Conservation (phyloP, 176 grass and related monocot genomes). For the Pontederia crassipes region DNA sequence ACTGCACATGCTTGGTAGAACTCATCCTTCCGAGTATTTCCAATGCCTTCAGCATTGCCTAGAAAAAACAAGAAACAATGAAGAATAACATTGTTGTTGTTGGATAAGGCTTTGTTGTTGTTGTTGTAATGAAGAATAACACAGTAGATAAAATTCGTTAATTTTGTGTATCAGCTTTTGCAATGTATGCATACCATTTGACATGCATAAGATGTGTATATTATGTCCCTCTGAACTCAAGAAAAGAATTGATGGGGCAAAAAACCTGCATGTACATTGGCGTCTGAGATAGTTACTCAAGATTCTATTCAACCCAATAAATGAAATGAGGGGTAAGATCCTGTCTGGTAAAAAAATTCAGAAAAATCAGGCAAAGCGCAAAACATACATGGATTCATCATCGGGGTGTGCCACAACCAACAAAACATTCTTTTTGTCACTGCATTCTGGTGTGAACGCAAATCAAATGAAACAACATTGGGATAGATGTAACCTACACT, state of each 20-base stretch:
- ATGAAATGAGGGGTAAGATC: slow-evolving; percentile 2
- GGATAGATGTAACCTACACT: not conserved
- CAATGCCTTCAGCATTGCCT: slow-evolving; percentile 87
- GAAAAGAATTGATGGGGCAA: slow-evolving; percentile 66
- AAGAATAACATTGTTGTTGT: not conserved
- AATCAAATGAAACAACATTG: not conserved
- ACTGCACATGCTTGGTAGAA: slow-evolving; percentile 46
- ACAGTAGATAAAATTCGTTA: not conserved
- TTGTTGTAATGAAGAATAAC: no score
- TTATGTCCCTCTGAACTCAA: slow-evolving; percentile 59
- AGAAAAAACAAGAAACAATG: not conserved
- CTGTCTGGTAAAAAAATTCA: slow-evolving; percentile 3
- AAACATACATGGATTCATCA: slow-evolving; percentile 73
- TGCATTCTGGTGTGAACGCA: not conserved
- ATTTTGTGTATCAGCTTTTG: not conserved
- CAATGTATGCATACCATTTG: slow-evolving; percentile 32
- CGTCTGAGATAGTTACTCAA: not conserved
- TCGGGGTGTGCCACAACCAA: slow-evolving; percentile 84
- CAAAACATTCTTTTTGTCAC: slow-evolving; percentile 55
- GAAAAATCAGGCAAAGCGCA: not conserved
- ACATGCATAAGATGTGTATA: slow-evolving; percentile 76
- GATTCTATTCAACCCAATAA: not conserved
- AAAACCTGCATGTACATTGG: slow-evolving; percentile 55
- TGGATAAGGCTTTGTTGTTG: no score
- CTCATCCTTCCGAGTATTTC: slow-evolving; percentile 63